A percentile compares a stretch with the other conserved stretches of the same genome.
phyloP scores from a whole-genome alignment of 768 basidiomycete genomes.

The Tremella yokohamensis region DNA sequence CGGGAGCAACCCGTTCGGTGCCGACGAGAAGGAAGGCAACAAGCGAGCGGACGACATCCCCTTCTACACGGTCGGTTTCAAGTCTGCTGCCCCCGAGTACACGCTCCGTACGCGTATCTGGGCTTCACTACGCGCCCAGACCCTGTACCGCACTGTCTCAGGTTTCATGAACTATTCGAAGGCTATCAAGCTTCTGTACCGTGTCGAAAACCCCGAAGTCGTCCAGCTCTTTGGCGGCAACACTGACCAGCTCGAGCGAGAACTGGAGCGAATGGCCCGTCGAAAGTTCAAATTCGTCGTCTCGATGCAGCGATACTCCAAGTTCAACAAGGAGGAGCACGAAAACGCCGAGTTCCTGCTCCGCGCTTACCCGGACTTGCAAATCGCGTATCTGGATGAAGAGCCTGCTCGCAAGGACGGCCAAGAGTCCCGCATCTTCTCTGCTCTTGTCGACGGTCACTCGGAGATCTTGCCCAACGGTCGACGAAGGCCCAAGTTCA shows the following conservation, averaged over 20 bases:
- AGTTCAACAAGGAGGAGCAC: constrained; percentile 98
- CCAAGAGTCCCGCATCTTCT: constrained; percentile 91
- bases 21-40: constrained; percentile 69
- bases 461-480: constrained; percentile 91
- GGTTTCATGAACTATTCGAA: constrained; percentile 99
- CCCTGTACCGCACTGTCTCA: constrained; percentile 95
- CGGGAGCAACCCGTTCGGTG: constrained; percentile 62
- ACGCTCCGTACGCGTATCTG: constrained; percentile 98
- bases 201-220: constrained; percentile 98
- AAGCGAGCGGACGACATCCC: constrained; percentile 85
- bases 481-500: constrained; percentile 89
- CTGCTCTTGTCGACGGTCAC: constrained; percentile 94
- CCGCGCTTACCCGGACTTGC: constrained; percentile 95
- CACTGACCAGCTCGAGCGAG: constrained; percentile 91
- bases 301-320: constrained; percentile 98
- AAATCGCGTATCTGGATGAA: constrained; percentile 97
- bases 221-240: constrained; percentile 97
- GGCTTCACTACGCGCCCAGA: constrained; percentile 98
- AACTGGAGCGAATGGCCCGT: constrained; percentile 94
- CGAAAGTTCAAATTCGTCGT: constrained; percentile 99
- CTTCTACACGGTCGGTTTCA: constrained; percentile 98
- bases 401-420: constrained; percentile 91
- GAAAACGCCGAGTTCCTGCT: constrained; percentile 98
- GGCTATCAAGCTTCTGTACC: constrained; percentile 98
- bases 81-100: constrained; percentile 95